phyloP scores from a whole-genome alignment of 2,329 filamentous ascomycete species.

The Colletotrichum gloeosporioides region DNA sequence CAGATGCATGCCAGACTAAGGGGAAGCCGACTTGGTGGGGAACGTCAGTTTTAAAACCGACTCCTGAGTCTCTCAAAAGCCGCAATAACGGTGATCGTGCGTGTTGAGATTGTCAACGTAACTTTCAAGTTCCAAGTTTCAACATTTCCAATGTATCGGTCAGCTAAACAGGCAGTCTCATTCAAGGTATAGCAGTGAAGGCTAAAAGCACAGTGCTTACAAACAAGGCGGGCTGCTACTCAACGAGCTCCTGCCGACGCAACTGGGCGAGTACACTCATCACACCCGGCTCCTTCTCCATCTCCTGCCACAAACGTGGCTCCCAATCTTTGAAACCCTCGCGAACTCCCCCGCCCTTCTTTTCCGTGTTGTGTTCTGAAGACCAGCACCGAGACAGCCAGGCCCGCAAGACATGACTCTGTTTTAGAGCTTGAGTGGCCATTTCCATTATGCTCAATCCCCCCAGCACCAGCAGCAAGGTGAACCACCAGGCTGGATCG shows the following conservation, averaged over 20 bases:
- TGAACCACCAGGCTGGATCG: background rate
- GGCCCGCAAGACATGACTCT: background rate
- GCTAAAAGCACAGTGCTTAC: background rate
- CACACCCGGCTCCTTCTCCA: conserved; percentile 50
- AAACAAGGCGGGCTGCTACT: background rate
- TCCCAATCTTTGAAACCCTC: conserved; percentile 52
- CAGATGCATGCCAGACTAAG: background rate
- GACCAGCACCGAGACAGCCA: conserved; percentile 39
- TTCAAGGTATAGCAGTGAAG: background rate
- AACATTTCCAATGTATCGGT: background rate
- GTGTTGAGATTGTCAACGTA: background rate
- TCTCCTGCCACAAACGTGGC: conserved; percentile 61
- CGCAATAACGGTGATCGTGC: background rate
- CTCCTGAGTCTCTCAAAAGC: background rate
- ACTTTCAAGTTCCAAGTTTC: background rate
- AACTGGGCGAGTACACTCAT: background rate
- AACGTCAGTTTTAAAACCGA: background rate
- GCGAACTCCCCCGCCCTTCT: conserved; percentile 26
- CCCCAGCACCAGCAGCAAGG: background rate
- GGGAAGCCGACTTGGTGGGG: background rate
- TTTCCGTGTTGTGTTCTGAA: conserved; percentile 51
- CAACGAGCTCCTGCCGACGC: background rate
- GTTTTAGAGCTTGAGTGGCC: background rate
- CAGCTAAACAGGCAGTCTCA: background rate
- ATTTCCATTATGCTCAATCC: background rate